Evolutionary conservation across 108 stramenopile genomes (phyloP).

Genomic region (Cylindrotheca fusiformis): DNA sequence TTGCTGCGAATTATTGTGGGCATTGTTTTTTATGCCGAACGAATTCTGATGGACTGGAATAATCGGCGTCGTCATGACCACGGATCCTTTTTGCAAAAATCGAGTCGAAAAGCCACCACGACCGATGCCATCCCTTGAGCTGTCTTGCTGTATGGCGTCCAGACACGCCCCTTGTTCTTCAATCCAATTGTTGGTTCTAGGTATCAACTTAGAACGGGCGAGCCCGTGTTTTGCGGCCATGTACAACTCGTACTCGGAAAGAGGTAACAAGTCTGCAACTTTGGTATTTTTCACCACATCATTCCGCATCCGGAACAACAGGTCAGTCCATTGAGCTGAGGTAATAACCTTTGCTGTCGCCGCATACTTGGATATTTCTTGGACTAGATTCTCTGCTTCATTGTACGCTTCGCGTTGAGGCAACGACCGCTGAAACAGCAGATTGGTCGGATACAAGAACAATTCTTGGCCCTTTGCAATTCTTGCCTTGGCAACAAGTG

Average conservation of each 20-base stretch:
- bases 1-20: slow-evolving; percentile 31
- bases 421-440: background rate
- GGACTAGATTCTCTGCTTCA: slow-evolving; percentile 5
- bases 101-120: slow-evolving; percentile 64
- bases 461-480: slow-evolving; percentile 22
- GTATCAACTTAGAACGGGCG: background rate
- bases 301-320: slow-evolving; percentile 3
- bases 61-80: slow-evolving; percentile 34
- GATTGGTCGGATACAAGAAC: slow-evolving; percentile 6
- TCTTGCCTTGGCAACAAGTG: slow-evolving; percentile 12
- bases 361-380: background rate
- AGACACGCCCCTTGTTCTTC: slow-evolving; percentile 1
- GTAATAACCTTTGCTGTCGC: background rate
- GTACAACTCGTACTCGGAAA: background rate
- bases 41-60: background rate
- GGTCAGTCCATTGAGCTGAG: slow-evolving; percentile 10
- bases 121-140: slow-evolving; percentile 51
- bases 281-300: background rate
- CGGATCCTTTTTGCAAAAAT: slow-evolving; percentile 15
- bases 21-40: slow-evolving; percentile 6
- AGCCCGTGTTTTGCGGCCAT: background rate
- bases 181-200: slow-evolving; percentile 2
- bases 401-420: slow-evolving; percentile 11
- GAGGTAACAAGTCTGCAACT: slow-evolving; percentile 2
- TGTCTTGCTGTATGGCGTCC: slow-evolving; percentile 11